Conservation (phyloP, 305 asterid species). For the Fraxinus xanthoxyloides region DNA sequence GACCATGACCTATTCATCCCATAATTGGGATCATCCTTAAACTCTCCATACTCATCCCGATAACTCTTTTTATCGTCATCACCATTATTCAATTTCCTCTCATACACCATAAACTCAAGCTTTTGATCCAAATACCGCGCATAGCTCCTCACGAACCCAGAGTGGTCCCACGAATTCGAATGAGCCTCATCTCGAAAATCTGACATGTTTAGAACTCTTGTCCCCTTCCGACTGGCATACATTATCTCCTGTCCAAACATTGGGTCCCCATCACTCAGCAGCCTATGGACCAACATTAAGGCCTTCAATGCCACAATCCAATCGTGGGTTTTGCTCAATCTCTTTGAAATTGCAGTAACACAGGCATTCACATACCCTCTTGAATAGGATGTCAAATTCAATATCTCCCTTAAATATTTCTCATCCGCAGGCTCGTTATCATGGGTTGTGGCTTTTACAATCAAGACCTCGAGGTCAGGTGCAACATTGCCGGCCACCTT, state of each 20-base stretch:
- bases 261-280: constrained; percentile 59
- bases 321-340: constrained; percentile 61
- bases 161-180: constrained; percentile 69
- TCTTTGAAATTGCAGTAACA: constrained; percentile 50
- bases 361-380: constrained; percentile 50
- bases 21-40: constrained; percentile 27
- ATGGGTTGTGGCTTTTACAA: constrained; percentile 69
- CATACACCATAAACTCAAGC: constrained; percentile 51
- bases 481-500: constrained; percentile 64
- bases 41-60: constrained; percentile 34
- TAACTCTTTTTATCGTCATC: constrained; percentile 29
- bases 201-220: constrained; percentile 57
- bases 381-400: constrained; percentile 42
- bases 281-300: constrained; percentile 66
- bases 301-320: constrained; percentile 82
- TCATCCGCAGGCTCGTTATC: constrained; percentile 64
- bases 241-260: constrained; percentile 48
- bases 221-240: constrained; percentile 48
- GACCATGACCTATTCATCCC: constrained; percentile 32
- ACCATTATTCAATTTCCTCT: constrained; percentile 40
- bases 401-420: constrained; percentile 55
- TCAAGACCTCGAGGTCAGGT: constrained; percentile 73
- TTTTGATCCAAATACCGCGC: constrained; percentile 62
- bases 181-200: constrained; percentile 74
- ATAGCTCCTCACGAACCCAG: constrained; percentile 53